A percentile compares a stretch with the other conserved stretches of the same genome.
These are phyloP conservation scores for Colletotrichum somersetense DNA, from an alignment of 2,329 filamentous ascomycete genomes.

Conservation along the genomic window DNA sequence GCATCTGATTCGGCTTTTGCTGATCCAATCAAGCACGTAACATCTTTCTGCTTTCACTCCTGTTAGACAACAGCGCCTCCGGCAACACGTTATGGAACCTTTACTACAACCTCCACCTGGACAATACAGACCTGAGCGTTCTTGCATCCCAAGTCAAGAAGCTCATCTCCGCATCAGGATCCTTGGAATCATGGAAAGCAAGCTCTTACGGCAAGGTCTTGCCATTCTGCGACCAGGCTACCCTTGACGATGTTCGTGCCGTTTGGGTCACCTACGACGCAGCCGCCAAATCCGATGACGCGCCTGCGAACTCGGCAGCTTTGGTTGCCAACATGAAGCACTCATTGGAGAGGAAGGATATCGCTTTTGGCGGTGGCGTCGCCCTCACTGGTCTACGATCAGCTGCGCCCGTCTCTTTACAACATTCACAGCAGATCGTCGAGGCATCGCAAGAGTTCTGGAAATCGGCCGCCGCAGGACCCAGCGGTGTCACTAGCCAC, in stretches of 20 bases:
- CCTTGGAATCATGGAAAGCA: slow-evolving; percentile 58
- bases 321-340: slow-evolving; percentile 21
- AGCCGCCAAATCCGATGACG: slow-evolving; percentile 10
- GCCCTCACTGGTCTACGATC: slow-evolving; percentile 52
- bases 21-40: slow-evolving; percentile 62
- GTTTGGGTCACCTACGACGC: slow-evolving; percentile 33
- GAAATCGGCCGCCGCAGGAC: slow-evolving; percentile 50
- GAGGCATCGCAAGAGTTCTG: slow-evolving; percentile 51
- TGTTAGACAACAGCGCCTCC: slow-evolving; percentile 55
- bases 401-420: slow-evolving; percentile 52
- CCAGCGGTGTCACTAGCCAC: slow-evolving; percentile 33
- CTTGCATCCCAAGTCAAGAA: slow-evolving; percentile 53
- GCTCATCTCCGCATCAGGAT: slow-evolving; percentile 54
- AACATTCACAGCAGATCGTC: slow-evolving; percentile 44
- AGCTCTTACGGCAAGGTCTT: slow-evolving; percentile 59
- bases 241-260: slow-evolving; percentile 50
- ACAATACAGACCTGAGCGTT: slow-evolving; percentile 50
- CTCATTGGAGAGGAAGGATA: slow-evolving; percentile 10
- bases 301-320: slow-evolving; percentile 4
- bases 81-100: slow-evolving; percentile 61
- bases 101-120: slow-evolving; percentile 67
- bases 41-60: slow-evolving; percentile 63
- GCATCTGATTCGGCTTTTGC: neutral
- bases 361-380: slow-evolving; percentile 43
- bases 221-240: slow-evolving; percentile 62